Conservation (phyloP, 163 green algal species). For the Trebouxia gelatinosa region DNA sequence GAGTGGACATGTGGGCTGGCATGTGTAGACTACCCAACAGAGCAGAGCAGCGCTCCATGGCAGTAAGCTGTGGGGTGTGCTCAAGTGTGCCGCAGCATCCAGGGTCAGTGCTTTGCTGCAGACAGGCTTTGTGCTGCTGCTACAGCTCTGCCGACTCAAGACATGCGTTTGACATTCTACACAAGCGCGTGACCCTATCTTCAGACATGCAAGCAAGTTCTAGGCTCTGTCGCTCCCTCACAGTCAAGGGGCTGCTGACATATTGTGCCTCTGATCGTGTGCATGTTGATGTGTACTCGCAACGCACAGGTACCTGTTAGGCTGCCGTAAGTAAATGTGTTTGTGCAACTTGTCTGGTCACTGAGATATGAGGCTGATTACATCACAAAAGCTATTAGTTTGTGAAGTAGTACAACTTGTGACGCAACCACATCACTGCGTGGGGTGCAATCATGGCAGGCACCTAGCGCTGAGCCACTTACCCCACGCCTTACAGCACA, state of each 20-base stretch:
- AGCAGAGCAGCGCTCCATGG: background rate
- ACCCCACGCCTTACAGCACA: background rate
- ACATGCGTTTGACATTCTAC: no score
- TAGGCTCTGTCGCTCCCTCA: no score
- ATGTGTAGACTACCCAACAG: background rate
- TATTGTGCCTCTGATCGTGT: no score
- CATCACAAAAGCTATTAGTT: background rate
- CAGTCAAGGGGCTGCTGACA: no score
- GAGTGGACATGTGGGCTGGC: background rate
- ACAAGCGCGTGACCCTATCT: no score
- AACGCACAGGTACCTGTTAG: background rate
- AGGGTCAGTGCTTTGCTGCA: no score
- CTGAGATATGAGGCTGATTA: background rate
- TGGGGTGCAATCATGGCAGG: background rate
- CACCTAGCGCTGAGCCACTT: no score
- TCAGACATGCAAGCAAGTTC: no score
- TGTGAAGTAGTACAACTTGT: background rate
- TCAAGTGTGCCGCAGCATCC: no score
- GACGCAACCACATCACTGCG: background rate
- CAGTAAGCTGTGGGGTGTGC: no score
- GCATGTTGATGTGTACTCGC: background rate
- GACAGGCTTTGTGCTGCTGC: no score
- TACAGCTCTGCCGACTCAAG: no score
- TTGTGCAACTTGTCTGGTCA: background rate
- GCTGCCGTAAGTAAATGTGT: background rate